Base-by-base conservation (phyloP, 371 early-diverging fungal species). In the Rhizopus stolonifer region DNA sequence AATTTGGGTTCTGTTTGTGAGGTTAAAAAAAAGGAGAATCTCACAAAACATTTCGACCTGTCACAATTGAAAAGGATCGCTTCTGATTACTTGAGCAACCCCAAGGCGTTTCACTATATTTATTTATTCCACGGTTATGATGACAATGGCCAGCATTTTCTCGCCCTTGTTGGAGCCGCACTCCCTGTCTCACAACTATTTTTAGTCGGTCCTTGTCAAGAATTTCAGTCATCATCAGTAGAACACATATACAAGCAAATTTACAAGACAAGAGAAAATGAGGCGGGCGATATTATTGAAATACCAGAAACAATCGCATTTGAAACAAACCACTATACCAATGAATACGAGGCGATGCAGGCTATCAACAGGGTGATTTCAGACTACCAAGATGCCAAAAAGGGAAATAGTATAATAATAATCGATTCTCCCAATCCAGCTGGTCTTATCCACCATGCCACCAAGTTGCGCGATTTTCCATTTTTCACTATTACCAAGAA, bases 351-450 rank as follows among this genome's bases (percentile, higher is more conserved):
- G 0, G 90, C 90, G 0, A 63, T 86, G 25, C 61, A 52, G 19
- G 61, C 72, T 0, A 53, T 86, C 42, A 72, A 79, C 56, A 67
- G 72, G 26, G 60, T 67, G 4, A 56, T 93, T 38, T 57, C 64
- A 4, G 64, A 76, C 38, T 87, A 87, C 52, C 79, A 86, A 21
- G 80, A 83, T 31, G 70, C 72, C 33, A 77, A 82, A 21, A 74
- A 77, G 3, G 90, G 88, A 0, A 80, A 93, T 1, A 82, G 85
- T 3, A 74, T 93, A 5, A 60, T 97, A 10, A 78, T 86, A 5
- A 59, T 91, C 25, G 77, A 84, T 32, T 82, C 90, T 0, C 79
- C 84, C 3, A 67, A 65, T 23, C 56, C 80, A 8, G 68, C 78
- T 25, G 61, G 72, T 25, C 67, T 87, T 38, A 64, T 67, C 15